These are phyloP conservation scores for Trichosporon asahii DNA, from an alignment of 1,284 basidiomycete species.

Conservation along the genomic window DNA sequence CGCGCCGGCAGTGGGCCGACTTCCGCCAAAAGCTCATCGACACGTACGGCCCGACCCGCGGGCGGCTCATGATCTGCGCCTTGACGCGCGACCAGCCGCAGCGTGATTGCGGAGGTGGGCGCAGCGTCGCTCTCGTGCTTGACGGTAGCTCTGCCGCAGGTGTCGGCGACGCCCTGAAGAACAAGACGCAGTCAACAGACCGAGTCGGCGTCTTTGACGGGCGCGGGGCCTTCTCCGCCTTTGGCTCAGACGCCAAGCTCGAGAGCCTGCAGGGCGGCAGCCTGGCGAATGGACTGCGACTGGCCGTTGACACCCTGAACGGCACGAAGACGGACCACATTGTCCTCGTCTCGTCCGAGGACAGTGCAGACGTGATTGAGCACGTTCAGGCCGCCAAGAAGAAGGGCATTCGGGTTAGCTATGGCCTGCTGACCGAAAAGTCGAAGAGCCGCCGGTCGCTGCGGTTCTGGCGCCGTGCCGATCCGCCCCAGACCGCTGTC, in stretches of 20 bases:
- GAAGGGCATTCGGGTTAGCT: constrained; percentile 3
- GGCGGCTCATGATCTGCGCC: constrained; percentile 7
- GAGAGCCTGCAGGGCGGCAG: background rate
- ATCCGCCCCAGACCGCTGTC: background rate
- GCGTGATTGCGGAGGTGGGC: constrained; percentile 7
- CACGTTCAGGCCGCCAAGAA: background rate
- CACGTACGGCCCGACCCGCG: constrained; percentile 2
- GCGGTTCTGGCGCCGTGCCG: constrained; percentile 6
- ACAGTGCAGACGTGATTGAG: background rate
- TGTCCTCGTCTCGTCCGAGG: background rate
- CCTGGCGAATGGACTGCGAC: background rate
- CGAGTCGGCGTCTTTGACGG: background rate
- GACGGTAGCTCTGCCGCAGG: background rate
- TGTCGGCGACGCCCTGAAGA: background rate
- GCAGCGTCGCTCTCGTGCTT: constrained; percentile 1
- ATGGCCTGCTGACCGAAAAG: background rate
- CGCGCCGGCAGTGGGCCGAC: constrained; percentile 17
- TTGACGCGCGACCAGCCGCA: constrained; percentile 13
- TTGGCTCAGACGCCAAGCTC: background rate
- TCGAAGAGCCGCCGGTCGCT: background rate
- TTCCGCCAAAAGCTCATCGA: background rate
- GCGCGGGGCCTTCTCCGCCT: background rate
- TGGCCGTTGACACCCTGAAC: background rate
- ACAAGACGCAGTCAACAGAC: background rate
- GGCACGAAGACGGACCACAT: constrained; percentile 10